Evolutionary conservation across 176 grass and related monocot species (phyloP), one percentile per base, ranked within the genome.

Genomic region (Tillandsia fasciculata): DNA sequence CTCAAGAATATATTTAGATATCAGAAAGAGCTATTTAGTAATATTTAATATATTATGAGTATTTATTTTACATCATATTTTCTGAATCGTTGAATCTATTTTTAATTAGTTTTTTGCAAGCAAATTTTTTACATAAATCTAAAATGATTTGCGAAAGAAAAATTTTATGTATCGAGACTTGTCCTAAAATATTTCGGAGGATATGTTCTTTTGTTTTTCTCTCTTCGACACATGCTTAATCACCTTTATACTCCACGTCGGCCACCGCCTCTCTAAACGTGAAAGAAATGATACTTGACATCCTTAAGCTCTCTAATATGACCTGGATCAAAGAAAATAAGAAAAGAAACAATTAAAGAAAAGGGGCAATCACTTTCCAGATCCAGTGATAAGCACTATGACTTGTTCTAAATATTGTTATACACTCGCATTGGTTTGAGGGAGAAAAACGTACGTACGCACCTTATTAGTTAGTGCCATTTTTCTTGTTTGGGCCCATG

Each of bases 201-300:
- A 29, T 29, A 29, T 28, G 2, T 28, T 28, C 27, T 29, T 53
- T 53, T 53, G 52, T 53, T 14, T 53, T 53, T 53, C 2, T 12
- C 5, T 1, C 8, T 57, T 17, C 14, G 17, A 52, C 63, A 52
- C 74, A 63, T 89, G 52, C 81, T 20, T 42, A 1, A 42, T 42
- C 82, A 99, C 95, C 95, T 99, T 90, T 93, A 72, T 99, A 99
- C 66, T 93, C 95, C 66, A 99, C 95, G 82, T 99, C 90, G 70
- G 79, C 90, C 64, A 99, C 87, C 52, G 95, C 90, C 68, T 99
- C 95, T 72, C 95, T 80, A 79, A 99, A 99, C 1, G 95, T 90
- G 82, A 94, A 99, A 3, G 95, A 99, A 79, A 99, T 93, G 72
- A 99, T 88, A 69, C 95, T 99, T 4, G 95, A 90, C 87, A 94